Conservation (phyloP, 495 filamentous ascomycete genomes). For the Aspergillus sclerotiicarbonarius region DNA sequence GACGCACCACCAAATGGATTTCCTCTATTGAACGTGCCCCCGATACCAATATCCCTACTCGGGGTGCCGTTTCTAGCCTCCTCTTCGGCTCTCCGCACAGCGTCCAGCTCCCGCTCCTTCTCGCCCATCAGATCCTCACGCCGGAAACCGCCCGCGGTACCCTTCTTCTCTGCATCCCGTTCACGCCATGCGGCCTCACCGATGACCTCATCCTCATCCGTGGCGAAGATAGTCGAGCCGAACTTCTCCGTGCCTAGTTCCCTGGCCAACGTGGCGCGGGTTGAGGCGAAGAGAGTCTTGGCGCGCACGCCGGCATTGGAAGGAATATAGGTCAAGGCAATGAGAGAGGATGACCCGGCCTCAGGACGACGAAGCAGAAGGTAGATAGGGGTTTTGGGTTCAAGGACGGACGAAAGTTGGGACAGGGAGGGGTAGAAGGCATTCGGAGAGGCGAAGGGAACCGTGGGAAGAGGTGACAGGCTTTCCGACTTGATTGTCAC, state of each 20-base stretch:
- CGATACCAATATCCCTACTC: slow-evolving; percentile 51
- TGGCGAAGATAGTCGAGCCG: slow-evolving; percentile 74
- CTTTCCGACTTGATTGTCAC: slow-evolving; percentile 74
- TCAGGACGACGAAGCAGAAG: slow-evolving; percentile 73
- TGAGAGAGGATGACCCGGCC: slow-evolving; percentile 48
- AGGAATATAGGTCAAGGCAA: slow-evolving; percentile 88
- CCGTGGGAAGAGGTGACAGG: slow-evolving; percentile 61
- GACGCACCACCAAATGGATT: not conserved
- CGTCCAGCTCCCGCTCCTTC: slow-evolving; percentile 77
- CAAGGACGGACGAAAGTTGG: slow-evolving; percentile 67
- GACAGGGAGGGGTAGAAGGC: slow-evolving; percentile 61
- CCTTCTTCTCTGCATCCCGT: slow-evolving; percentile 63
- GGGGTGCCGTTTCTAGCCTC: slow-evolving; percentile 71
- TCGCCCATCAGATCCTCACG: slow-evolving; percentile 75
- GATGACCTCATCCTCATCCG: slow-evolving; percentile 64
- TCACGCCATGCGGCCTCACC: slow-evolving; percentile 69
- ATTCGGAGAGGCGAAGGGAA: slow-evolving; percentile 51
- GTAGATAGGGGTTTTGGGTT: slow-evolving; percentile 74
- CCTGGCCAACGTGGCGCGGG: slow-evolving; percentile 75
- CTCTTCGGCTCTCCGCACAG: slow-evolving; percentile 77
- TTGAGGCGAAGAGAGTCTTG: slow-evolving; percentile 94
- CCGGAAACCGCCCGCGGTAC: slow-evolving; percentile 18
- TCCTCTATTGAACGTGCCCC: slow-evolving; percentile 60
- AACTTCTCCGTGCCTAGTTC: slow-evolving; percentile 92
- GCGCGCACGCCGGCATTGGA: slow-evolving; percentile 85